Evolutionary conservation across 2,329 filamentous ascomycete species (phyloP).

Genomic region (Ustulina deusta): DNA sequence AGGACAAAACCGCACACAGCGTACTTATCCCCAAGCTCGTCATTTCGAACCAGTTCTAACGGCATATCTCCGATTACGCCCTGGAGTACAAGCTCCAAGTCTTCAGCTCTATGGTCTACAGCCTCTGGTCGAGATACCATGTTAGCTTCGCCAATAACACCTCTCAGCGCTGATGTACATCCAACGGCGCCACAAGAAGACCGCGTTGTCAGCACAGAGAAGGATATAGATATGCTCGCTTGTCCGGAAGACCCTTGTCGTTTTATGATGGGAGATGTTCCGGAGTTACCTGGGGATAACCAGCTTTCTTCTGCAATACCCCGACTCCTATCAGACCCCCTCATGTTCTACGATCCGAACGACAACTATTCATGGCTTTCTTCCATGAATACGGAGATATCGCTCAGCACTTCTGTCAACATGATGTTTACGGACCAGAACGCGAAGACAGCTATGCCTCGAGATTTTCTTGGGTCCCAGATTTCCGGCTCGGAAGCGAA

Average conservation of each 20-base stretch:
- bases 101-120: conserved; percentile 55
- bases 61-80: conserved; percentile 62
- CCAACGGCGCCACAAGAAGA: conserved; percentile 44
- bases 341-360: conserved; percentile 53
- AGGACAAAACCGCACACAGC: conserved; percentile 44
- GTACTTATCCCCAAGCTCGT: conserved; percentile 50
- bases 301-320: conserved; percentile 52
- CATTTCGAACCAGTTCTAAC: conserved; percentile 54
- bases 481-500: conserved; percentile 51
- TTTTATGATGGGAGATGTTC: conserved; percentile 49
- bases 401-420: conserved; percentile 53
- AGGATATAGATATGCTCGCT: conserved; percentile 40
- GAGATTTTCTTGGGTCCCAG: conserved; percentile 41
- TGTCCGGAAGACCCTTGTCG: conserved; percentile 49
- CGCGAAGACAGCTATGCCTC: conserved; percentile 40
- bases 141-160: conserved; percentile 61
- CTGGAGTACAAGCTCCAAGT: conserved; percentile 52
- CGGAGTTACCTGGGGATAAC: conserved; percentile 60
- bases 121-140: conserved; percentile 57
- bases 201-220: conserved; percentile 45
- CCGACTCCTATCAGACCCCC: conserved; percentile 52
- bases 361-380: conserved; percentile 51
- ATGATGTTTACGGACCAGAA: conserved; percentile 53
- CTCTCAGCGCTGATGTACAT: conserved; percentile 51
- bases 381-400: conserved; percentile 51